phyloP scores from a whole-genome alignment of 768 basidiomycete genomes.

The Leccinum imitatum region DNA sequence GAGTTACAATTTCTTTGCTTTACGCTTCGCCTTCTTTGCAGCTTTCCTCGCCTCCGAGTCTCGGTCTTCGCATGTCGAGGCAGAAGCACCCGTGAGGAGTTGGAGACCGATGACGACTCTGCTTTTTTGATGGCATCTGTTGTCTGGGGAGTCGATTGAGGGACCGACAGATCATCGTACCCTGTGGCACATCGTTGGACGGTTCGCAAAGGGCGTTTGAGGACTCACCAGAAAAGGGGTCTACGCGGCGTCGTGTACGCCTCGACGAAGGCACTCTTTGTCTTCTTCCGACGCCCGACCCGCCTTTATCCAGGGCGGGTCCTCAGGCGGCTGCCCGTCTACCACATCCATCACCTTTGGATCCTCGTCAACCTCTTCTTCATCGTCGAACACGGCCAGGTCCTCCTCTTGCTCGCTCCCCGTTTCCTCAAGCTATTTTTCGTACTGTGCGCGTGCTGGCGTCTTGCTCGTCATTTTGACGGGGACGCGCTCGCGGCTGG shows the following conservation, averaged over 20 bases:
- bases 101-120: slow-evolving; percentile 1
- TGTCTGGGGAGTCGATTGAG: background rate
- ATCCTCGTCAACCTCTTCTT: slow-evolving; percentile 3
- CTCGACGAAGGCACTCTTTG: slow-evolving; percentile 30
- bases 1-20: slow-evolving; percentile 26
- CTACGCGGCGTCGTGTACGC: slow-evolving; percentile 52
- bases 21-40: slow-evolving; percentile 37
- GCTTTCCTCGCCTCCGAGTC: slow-evolving; percentile 24
- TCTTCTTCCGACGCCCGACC: slow-evolving; percentile 34
- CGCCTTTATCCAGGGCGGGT: slow-evolving; percentile 23
- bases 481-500: slow-evolving; percentile 38
- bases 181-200: background rate
- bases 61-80: slow-evolving; percentile 22
- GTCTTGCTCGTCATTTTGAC: slow-evolving; percentile 54
- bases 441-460: too few relatives aligned
- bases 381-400: slow-evolving; percentile 37
- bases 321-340: background rate
- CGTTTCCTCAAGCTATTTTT: too few relatives aligned
- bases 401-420: slow-evolving; percentile 22
- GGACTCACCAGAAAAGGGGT: slow-evolving; percentile 63
- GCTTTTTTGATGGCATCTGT: slow-evolving; percentile 11
- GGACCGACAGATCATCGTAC: too few relatives aligned
- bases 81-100: slow-evolving; percentile 24
- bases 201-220: background rate
- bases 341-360: slow-evolving; percentile 9